Conservation (phyloP, 345 rosid genomes). For the Sapria himalayana region DNA sequence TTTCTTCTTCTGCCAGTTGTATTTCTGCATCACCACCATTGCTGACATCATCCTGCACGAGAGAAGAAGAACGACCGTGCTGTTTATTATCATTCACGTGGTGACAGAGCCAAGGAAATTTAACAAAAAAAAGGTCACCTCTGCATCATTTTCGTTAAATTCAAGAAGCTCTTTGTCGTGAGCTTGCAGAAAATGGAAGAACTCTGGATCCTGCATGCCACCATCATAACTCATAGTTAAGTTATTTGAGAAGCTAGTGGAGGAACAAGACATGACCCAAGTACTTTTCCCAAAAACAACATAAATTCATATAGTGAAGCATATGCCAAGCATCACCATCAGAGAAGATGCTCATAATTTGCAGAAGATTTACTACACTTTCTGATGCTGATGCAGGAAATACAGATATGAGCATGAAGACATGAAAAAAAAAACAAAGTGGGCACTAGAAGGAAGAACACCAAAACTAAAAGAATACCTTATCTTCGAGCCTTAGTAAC, state of each 20-base stretch:
- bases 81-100: no score
- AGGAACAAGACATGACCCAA: conserved; percentile 8
- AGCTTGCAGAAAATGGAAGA: conserved; percentile 55
- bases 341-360: not conserved
- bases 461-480: conserved; percentile 14
- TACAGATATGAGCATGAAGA: not conserved
- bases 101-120: no score
- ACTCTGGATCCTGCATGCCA: conserved; percentile 93
- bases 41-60: conserved; percentile 31
- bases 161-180: conserved; percentile 54
- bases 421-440: not conserved
- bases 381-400: not conserved
- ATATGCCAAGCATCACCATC: conserved; percentile 2
- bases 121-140: no score
- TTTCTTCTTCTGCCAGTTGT: conserved; percentile 16
- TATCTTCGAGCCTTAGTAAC: conserved; percentile 43
- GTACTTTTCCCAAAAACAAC: not conserved
- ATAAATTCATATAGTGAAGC: not conserved
- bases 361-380: not conserved
- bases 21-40: conserved; percentile 29
- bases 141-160: conserved; percentile 52
- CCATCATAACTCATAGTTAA: no score
- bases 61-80: no score
- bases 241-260: no score
- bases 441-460: not conserved